Evolutionary conservation across 164 flowering plant species (phyloP).

Genomic region (Taxillus chinensis): DNA sequence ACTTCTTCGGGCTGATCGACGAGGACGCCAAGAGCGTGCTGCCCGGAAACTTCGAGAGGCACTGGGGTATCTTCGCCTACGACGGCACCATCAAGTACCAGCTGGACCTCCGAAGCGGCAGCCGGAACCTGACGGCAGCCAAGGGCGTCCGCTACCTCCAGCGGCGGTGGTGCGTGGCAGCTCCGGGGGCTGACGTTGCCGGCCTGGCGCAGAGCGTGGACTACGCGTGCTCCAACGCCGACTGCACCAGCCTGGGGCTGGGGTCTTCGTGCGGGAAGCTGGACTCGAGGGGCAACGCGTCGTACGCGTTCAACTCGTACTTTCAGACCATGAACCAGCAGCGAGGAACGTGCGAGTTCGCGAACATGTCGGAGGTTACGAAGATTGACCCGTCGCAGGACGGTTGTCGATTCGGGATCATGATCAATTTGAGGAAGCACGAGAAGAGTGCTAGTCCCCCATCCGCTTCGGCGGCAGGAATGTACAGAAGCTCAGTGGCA

Average conservation of each 20-base stretch:
- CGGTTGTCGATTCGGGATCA: constrained; percentile 48
- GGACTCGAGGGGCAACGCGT: constrained; percentile 55
- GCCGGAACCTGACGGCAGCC: constrained; percentile 37
- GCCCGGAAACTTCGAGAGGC: constrained; percentile 90
- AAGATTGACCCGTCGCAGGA: constrained; percentile 44
- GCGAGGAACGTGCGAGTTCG: constrained; percentile 47
- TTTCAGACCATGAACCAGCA: constrained; percentile 68
- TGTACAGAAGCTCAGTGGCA: neutral
- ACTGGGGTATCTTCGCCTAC: constrained; percentile 80
- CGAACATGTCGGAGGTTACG: constrained; percentile 34
- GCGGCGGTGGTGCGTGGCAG: constrained; percentile 74
- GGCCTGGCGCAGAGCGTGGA: constrained; percentile 31
- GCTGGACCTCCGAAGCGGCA: constrained; percentile 31
- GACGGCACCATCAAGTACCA: constrained; percentile 70
- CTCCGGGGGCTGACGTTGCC: constrained; percentile 37
- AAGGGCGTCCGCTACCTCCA: constrained; percentile 61
- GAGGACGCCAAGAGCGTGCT: constrained; percentile 71
- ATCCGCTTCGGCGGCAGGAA: too few relatives aligned
- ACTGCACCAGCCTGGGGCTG: constrained; percentile 73
- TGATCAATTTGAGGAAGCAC: constrained; percentile 50
- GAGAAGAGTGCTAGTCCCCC: constrained; percentile 8
- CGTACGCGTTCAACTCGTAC: constrained; percentile 79
- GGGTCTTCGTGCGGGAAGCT: constrained; percentile 62
- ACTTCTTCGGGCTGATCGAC: constrained; percentile 61
- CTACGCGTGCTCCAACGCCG: constrained; percentile 66